A percentile compares a stretch with the other conserved stretches of the same genome.
phyloP scores from a whole-genome alignment of 169 alveolate species.

The Toxoplasma gondii region DNA sequence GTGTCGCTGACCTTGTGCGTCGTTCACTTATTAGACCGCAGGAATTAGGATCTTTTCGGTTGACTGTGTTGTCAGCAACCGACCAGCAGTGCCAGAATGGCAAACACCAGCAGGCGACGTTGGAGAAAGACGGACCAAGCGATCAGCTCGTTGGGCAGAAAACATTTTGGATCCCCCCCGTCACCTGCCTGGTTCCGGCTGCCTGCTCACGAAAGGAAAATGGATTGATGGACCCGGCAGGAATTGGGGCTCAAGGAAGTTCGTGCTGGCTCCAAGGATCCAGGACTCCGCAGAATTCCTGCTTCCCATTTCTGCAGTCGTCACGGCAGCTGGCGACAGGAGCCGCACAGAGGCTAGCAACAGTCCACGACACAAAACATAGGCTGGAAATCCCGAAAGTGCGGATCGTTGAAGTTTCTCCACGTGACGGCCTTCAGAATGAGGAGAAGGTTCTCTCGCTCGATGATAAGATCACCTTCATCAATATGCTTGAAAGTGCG shows the following conservation, averaged over 20 bases:
- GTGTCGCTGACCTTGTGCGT: neutral
- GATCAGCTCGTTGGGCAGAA: neutral
- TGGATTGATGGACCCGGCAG: neutral
- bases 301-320: neutral
- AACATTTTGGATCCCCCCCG: neutral
- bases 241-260: neutral
- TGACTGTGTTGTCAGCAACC: neutral
- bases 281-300: neutral
- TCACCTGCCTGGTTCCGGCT: neutral
- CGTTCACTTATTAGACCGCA: neutral
- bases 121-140: neutral
- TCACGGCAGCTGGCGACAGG: neutral
- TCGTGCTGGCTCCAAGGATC: neutral
- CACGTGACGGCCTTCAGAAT: constrained; percentile 87
- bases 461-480: constrained; percentile 76
- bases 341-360: neutral
- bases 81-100: neutral
- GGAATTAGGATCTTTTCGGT: neutral
- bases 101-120: neutral
- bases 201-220: neutral
- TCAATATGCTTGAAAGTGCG: constrained; percentile 74
- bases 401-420: constrained; percentile 84
- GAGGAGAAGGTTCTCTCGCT: constrained; percentile 76
- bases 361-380: neutral
- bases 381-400: constrained; percentile 45